Percentiles rank a stretch among this genome's conserved stretches.
Evolutionary conservation across 176 grass and related monocot genomes (phyloP).

Genomic region (Urochloa ruziziensis): DNA sequence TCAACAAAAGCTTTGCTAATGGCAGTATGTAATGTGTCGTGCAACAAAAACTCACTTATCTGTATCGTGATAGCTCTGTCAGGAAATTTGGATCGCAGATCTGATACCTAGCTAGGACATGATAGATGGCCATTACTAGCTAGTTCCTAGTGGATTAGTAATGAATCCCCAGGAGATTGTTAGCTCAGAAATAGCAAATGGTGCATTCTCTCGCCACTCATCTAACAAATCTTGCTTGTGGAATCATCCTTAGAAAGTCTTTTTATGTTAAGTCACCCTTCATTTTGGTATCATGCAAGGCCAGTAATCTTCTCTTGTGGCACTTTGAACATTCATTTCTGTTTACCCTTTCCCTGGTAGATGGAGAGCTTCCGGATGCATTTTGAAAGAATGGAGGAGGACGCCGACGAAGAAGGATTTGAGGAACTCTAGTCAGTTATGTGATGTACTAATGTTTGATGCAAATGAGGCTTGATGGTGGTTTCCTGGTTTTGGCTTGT

Average conservation of each 20-base stretch:
- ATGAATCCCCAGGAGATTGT: no score
- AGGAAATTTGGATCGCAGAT: background rate
- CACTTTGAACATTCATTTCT: background rate
- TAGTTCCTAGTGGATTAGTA: no score
- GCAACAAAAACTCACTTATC: no score
- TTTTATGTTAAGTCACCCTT: background rate
- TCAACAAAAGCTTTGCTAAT: background rate
- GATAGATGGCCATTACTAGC: background rate
- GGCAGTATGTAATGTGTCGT: background rate
- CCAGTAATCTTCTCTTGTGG: background rate
- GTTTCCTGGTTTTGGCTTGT: background rate
- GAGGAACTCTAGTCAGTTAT: constrained; percentile 49
- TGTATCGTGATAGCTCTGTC: background rate
- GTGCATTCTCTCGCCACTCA: background rate
- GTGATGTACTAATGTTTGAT: background rate
- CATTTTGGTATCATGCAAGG: background rate
- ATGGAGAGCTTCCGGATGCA: constrained; percentile 62
- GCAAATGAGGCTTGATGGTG: background rate
- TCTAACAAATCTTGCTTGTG: background rate
- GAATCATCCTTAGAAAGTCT: background rate
- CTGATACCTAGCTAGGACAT: background rate
- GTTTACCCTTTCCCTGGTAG: constrained; percentile 31
- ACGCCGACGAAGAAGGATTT: constrained; percentile 68
- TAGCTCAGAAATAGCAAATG: background rate
- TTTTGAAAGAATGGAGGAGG: constrained; percentile 58